Percentiles rank a stretch among this genome's conserved stretches.
Evolutionary conservation across 108 stramenopile genomes (phyloP).

Genomic region (Bacterosira constricta): DNA sequence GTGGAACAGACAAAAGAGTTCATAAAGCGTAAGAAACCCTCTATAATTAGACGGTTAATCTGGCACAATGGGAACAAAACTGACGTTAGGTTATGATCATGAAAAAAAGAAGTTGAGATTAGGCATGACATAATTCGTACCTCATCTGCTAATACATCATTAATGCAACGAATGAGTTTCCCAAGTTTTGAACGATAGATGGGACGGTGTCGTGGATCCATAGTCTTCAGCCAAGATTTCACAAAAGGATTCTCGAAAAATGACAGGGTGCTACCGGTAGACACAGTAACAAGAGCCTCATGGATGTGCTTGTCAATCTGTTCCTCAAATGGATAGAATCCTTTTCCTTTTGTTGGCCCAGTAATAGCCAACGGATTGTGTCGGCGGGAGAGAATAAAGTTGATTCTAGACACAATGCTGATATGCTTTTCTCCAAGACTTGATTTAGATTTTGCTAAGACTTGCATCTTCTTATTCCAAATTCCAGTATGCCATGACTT

Average conservation of each 20-base stretch:
- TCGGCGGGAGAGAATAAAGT: no score
- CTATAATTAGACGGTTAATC: constrained; percentile 7
- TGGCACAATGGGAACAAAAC: no score
- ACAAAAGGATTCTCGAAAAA: constrained; percentile 21
- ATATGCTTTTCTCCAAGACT: no score
- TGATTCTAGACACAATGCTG: no score
- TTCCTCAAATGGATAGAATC: constrained; percentile 26
- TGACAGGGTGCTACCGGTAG: not conserved
- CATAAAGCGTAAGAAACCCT: not conserved
- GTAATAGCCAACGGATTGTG: no score
- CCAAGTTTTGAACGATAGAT: constrained; percentile 8
- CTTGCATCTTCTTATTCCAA: no score
- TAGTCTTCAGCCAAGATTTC: not conserved
- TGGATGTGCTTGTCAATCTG: constrained; percentile 8
- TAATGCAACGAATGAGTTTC: constrained; percentile 6
- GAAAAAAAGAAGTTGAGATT: no score
- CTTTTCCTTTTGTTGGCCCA: constrained; percentile 12
- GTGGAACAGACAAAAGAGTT: constrained; percentile 10
- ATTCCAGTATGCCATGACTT: no score
- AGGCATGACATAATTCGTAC: no score
- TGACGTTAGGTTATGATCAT: no score
- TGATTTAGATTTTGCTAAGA: no score
- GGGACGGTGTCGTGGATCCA: constrained; percentile 9
- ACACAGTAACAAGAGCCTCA: constrained; percentile 1
- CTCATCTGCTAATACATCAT: no score